Percentiles rank a stretch among this genome's conserved stretches.
phyloP scores from a whole-genome alignment of 2,329 filamentous ascomycete genomes.

The Calonectria pseudoturangicola region DNA sequence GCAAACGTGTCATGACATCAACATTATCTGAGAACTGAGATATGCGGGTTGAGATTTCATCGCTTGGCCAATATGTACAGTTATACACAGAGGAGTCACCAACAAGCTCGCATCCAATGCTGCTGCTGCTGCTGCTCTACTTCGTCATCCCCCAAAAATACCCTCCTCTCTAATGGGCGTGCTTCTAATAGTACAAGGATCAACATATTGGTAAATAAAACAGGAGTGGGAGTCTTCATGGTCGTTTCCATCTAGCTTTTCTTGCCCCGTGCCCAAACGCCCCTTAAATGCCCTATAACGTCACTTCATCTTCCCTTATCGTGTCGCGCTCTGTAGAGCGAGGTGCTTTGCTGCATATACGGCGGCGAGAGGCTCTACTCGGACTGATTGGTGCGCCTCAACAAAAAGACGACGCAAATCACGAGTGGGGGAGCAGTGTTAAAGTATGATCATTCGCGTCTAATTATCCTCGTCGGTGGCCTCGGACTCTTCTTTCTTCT shows the following conservation, averaged over 20 bases:
- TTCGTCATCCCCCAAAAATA: slow-evolving; percentile 43
- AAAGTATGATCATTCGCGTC: slow-evolving; percentile 37
- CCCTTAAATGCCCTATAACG: slow-evolving; percentile 49
- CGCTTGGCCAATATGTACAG: slow-evolving; percentile 54
- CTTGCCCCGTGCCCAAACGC: slow-evolving; percentile 55
- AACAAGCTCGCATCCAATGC: slow-evolving; percentile 43
- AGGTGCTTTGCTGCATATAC: slow-evolving; percentile 26
- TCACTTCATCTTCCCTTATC: slow-evolving; percentile 24
- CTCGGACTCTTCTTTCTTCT: slow-evolving; percentile 63
- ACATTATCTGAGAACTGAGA: slow-evolving; percentile 19
- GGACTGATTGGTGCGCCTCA: slow-evolving; percentile 20
- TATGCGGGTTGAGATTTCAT: slow-evolving; percentile 42
- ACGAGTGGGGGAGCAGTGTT: background rate
- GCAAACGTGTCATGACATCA: slow-evolving; percentile 35
- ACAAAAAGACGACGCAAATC: slow-evolving; percentile 3
- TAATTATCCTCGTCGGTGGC: slow-evolving; percentile 61
- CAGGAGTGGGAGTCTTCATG: slow-evolving; percentile 57
- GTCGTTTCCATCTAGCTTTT: slow-evolving; percentile 55
- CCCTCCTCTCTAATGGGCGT: slow-evolving; percentile 48
- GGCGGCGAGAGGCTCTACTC: slow-evolving; percentile 17
- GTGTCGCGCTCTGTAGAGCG: slow-evolving; percentile 27
- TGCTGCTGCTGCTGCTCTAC: slow-evolving; percentile 39
- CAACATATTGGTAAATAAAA: slow-evolving; percentile 54
- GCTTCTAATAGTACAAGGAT: slow-evolving; percentile 56
- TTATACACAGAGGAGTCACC: slow-evolving; percentile 51